These are phyloP conservation scores for Carex pumila DNA, from an alignment of 176 grass and related monocot genomes.

Conservation along the genomic window DNA sequence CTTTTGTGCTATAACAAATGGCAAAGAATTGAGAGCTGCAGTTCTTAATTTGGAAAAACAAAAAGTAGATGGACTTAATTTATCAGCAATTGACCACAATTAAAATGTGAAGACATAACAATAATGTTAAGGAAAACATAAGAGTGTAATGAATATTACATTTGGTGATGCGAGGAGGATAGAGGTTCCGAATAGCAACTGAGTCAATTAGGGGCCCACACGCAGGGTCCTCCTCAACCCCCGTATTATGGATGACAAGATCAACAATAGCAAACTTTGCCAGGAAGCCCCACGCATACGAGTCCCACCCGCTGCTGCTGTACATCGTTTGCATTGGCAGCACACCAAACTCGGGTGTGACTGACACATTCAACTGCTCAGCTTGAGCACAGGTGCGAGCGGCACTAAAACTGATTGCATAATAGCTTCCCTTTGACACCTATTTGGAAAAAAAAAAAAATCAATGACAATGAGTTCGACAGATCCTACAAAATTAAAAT, in stretches of 20 bases:
- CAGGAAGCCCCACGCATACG: slow-evolving; percentile 80
- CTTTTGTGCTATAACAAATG: not conserved
- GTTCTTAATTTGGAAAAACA: not conserved
- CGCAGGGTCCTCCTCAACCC: slow-evolving; percentile 79
- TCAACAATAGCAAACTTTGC: slow-evolving; percentile 38
- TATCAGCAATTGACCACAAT: not conserved
- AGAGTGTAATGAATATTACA: not conserved
- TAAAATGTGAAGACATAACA: not conserved
- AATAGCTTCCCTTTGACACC: slow-evolving; percentile 36
- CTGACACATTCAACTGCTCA: slow-evolving; percentile 73
- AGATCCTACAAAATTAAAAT: not conserved
- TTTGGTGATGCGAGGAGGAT: slow-evolving; percentile 40
- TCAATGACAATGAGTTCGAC: not conserved
- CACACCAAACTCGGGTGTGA: slow-evolving; percentile 62
- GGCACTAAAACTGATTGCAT: slow-evolving; percentile 86
- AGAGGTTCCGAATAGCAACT: slow-evolving; percentile 51
- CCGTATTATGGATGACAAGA: slow-evolving; percentile 77
- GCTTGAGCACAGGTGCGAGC: slow-evolving; percentile 87
- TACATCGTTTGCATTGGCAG: slow-evolving; percentile 88
- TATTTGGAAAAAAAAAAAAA: not conserved
- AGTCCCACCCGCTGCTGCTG: slow-evolving; percentile 92
- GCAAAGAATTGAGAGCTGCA: not conserved
- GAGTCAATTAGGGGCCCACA: slow-evolving; percentile 86
- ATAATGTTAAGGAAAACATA: not conserved
- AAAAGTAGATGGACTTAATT: not conserved